Evolutionary conservation across 176 grass and related monocot species (phyloP).

Genomic region (Coix lacrymajobi): DNA sequence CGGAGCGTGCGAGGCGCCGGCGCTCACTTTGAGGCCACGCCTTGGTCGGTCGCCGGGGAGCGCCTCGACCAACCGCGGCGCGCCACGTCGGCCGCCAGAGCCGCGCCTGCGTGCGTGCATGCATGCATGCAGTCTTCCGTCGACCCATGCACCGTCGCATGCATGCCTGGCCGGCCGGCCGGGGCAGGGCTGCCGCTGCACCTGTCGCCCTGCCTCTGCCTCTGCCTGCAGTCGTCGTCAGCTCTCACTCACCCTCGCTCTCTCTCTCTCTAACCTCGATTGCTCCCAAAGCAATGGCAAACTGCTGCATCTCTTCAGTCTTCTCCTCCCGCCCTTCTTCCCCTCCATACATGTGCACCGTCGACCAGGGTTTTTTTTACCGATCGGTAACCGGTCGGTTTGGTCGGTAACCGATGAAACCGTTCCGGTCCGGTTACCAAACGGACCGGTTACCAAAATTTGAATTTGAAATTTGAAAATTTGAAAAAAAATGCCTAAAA

Average conservation of each 20-base stretch:
- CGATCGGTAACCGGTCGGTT: too few species aligned
- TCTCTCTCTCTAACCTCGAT: neutral
- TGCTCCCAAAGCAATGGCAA: neutral
- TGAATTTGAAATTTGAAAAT: too few species aligned
- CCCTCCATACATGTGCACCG: neutral
- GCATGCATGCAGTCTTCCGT: neutral
- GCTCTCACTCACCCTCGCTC: neutral
- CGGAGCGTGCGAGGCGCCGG: slow-evolving; percentile 54
- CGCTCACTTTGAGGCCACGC: slow-evolving; percentile 47
- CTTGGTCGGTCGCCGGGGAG: neutral
- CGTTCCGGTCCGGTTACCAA: too few species aligned
- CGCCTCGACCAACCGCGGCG: neutral
- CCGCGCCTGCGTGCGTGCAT: neutral
- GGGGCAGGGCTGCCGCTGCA: neutral
- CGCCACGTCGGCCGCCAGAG: neutral
- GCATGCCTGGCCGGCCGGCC: neutral
- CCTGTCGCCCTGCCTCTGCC: neutral
- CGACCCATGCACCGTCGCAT: slow-evolving; percentile 11
- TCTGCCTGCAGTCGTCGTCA: neutral
- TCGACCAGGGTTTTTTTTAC: too few species aligned
- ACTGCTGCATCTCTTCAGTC: neutral
- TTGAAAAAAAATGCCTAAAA: too few species aligned
- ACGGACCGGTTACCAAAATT: too few species aligned
- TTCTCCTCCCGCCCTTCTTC: neutral
- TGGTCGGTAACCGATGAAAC: too few species aligned